These are phyloP conservation scores for Fusarium guadeloupense DNA, from an alignment of 2,329 filamentous ascomycete species.

Conservation along the genomic window DNA sequence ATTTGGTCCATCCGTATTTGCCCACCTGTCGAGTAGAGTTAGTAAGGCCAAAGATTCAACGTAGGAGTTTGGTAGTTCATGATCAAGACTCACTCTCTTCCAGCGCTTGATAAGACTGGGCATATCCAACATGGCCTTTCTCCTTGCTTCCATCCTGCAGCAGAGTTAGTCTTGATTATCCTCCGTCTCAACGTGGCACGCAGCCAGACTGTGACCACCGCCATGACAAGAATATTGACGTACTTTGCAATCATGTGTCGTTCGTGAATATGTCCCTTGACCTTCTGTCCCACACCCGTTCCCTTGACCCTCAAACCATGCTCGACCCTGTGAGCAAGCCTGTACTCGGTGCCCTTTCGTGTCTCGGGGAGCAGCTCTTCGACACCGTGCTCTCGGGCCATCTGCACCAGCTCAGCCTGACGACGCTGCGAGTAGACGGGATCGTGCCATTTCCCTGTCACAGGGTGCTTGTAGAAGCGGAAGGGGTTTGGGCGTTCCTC, in stretches of 20 bases:
- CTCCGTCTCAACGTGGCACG: background rate
- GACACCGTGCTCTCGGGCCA: constrained; percentile 81
- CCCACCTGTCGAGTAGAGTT: constrained; percentile 57
- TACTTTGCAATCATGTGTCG: constrained; percentile 80
- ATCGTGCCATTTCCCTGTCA: constrained; percentile 83
- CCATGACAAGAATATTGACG: constrained; percentile 44
- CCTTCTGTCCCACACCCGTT: constrained; percentile 88
- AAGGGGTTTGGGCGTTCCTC: constrained; percentile 79
- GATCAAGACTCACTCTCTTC: constrained; percentile 75
- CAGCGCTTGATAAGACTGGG: constrained; percentile 89
- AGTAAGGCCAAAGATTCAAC: constrained; percentile 42
- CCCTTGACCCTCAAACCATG: constrained; percentile 87
- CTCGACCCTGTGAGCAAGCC: constrained; percentile 77
- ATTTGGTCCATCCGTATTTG: constrained; percentile 65
- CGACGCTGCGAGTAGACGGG: constrained; percentile 84
- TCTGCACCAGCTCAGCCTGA: constrained; percentile 90
- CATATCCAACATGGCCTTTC: constrained; percentile 95
- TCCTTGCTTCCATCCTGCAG: constrained; percentile 81
- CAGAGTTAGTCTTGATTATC: constrained; percentile 27
- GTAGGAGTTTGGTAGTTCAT: background rate
- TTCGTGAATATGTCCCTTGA: constrained; percentile 96
- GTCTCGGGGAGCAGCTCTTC: constrained; percentile 82
- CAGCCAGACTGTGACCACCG: background rate
- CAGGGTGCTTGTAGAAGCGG: constrained; percentile 77
- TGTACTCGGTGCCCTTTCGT: constrained; percentile 77